A percentile compares a stretch with the other conserved stretches of the same genome.
phyloP scores from a whole-genome alignment of 106 monocot species.

The Agapanthus africanus region DNA sequence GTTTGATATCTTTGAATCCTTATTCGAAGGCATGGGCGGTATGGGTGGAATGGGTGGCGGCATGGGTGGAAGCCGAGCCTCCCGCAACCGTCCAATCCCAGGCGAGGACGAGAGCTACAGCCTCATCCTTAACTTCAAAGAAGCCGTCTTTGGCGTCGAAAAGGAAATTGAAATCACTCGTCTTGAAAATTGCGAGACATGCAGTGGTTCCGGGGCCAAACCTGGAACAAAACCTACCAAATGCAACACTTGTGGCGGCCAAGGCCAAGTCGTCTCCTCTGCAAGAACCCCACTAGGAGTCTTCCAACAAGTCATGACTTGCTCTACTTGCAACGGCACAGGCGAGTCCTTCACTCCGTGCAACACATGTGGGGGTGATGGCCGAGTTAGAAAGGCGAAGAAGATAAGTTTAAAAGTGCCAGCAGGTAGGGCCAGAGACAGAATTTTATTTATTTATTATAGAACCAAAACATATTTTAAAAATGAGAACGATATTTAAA shows the following conservation, averaged over 20 bases:
- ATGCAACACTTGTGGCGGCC: conserved; percentile 84
- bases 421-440: no score
- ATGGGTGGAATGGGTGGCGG: conserved; percentile 78
- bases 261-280: conserved; percentile 81
- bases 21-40: conserved; percentile 84
- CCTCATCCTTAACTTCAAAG: conserved; percentile 78
- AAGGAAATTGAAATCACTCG: conserved; percentile 89
- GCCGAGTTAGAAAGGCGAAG: conserved; percentile 76
- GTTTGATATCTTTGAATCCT: conserved; percentile 83
- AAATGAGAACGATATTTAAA: no score
- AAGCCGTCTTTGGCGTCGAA: conserved; percentile 90
- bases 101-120: conserved; percentile 93
- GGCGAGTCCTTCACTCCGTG: conserved; percentile 86
- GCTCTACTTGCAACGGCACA: conserved; percentile 46
- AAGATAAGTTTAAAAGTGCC: conserved; percentile 88
- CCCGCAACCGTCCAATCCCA: conserved; percentile 77
- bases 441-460: no score
- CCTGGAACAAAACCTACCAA: conserved; percentile 84
- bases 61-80: conserved; percentile 51
- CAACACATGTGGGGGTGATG: conserved; percentile 72
- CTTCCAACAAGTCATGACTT: conserved; percentile 88
- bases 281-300: conserved; percentile 83
- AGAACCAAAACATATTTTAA: no score
- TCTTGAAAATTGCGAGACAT: conserved; percentile 64
- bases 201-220: conserved; percentile 83